Evolutionary conservation across 2,329 filamentous ascomycete genomes (phyloP), one percentile per base, ranked within the genome.

Genomic region (Akanthomyces muscarius): DNA sequence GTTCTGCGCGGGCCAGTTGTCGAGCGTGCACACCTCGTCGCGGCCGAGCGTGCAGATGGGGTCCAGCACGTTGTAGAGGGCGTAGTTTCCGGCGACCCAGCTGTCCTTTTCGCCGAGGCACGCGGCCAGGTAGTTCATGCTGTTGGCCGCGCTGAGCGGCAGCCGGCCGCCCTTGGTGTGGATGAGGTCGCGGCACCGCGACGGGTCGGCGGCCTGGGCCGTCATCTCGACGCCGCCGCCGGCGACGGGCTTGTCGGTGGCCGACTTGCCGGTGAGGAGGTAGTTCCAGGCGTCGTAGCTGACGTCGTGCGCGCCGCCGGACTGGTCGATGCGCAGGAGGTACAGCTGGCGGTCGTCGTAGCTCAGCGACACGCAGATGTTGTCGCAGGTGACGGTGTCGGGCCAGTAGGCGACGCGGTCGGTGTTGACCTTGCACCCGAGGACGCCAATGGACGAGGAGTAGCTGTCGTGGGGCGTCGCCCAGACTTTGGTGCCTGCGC

Each of bases 381-480:
- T 78, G 71, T 75, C 72, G 74, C 81, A 83, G 70, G 76, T 75
- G 41, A 80, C 75, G 4, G 73, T 69, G 50, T 67, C 67, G 4
- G 81, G 81, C 78, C 79, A 83, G 74, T 83, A 83, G 42, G 81
- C 81, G 61, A 83, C 75, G 53, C 81, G 79, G 71, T 83, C 78
- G 42, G 78, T 81, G 71, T 83, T 71, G 69, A 83, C 75, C 67
- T 82, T 80, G 76, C 81, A 83, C 52, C 81, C 81, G 13, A 82
- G 74, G 2, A 83, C 80, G 52, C 81, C 81, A 50, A 81, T 71
- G 0, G 80, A 81, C 1, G 78, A 81, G 1, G 78, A 80, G 71
- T 76, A 83, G 65, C 73, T 74, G 65, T 78, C 77, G 69, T 83
- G 81, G 8, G 81, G 80, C 7, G 81, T 83, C 28, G 73, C 74